Conservation (phyloP, 2,329 filamentous ascomycete genomes). For the Cordyceps fumosorosea region DNA sequence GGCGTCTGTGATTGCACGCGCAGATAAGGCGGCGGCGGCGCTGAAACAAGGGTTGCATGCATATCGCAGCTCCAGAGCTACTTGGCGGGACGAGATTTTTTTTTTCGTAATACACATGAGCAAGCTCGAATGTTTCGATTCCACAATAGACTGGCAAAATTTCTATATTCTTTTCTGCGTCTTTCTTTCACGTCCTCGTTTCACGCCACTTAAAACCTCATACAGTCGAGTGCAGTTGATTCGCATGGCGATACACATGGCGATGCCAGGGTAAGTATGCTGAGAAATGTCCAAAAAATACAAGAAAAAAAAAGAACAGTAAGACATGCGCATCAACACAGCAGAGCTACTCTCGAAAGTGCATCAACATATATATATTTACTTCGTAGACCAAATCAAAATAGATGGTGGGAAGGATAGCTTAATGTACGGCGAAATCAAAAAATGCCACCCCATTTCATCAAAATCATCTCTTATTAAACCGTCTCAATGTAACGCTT, state of each 20-base stretch:
- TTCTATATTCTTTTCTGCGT: neutral
- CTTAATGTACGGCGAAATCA: neutral
- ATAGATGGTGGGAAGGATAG: neutral
- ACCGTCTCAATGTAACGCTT: conserved; percentile 75
- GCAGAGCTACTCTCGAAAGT: neutral
- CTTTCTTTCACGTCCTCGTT: neutral
- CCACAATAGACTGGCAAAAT: neutral
- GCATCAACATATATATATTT: neutral
- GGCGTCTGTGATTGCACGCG: neutral
- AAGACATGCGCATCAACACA: neutral
- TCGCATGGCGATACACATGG: too few species aligned
- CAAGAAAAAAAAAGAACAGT: neutral
- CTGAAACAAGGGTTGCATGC: neutral
- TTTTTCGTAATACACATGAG: neutral
- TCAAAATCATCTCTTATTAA: conserved; percentile 24
- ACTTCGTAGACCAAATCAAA: neutral
- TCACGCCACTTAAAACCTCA: too few species aligned
- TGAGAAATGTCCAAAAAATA: too few species aligned
- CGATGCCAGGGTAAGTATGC: too few species aligned
- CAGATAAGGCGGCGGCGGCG: neutral
- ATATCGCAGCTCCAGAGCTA: neutral
- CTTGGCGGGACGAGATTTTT: neutral
- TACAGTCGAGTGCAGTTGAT: too few species aligned
- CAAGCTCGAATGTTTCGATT: neutral
- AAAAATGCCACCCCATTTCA: neutral